Conservation (phyloP, 257 asterid species). For the Solanum etuberosum region DNA sequence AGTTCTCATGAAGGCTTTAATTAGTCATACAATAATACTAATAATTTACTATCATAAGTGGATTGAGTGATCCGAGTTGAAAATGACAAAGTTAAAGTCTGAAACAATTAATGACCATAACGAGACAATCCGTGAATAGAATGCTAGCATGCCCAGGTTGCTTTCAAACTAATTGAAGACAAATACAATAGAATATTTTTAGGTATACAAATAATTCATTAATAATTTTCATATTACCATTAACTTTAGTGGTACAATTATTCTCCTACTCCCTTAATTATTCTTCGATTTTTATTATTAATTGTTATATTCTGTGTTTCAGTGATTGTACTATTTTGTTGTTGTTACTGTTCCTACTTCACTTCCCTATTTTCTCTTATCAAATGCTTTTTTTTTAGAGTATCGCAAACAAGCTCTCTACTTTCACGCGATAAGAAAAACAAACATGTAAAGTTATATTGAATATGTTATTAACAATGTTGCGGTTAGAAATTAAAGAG, state of each 20-base stretch:
- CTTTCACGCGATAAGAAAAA: too few relatives aligned
- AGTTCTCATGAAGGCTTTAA: not conserved
- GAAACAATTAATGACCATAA: not conserved
- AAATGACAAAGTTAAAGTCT: not conserved
- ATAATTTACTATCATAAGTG: not conserved
- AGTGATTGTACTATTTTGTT: not conserved
- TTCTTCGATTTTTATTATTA: not conserved
- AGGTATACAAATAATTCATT: not conserved
- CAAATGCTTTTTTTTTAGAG: not conserved
- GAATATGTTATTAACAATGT: not conserved
- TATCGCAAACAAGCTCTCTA: not conserved
- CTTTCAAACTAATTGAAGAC: not conserved
- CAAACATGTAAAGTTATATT: too few relatives aligned
- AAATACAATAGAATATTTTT: not conserved
- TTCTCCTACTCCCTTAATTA: not conserved
- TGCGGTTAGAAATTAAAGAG: not conserved
- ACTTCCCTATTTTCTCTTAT: not conserved
- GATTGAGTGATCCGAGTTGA: not conserved
- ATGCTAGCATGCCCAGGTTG: not conserved
- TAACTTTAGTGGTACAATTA: not conserved
- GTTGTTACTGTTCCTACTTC: accelerated
- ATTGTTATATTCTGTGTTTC: not conserved
- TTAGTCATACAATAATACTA: not conserved
- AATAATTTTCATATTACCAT: not conserved
- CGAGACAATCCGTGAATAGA: not conserved